phyloP scores from a whole-genome alignment of 768 basidiomycete genomes.

The Tylopilus balloui region DNA sequence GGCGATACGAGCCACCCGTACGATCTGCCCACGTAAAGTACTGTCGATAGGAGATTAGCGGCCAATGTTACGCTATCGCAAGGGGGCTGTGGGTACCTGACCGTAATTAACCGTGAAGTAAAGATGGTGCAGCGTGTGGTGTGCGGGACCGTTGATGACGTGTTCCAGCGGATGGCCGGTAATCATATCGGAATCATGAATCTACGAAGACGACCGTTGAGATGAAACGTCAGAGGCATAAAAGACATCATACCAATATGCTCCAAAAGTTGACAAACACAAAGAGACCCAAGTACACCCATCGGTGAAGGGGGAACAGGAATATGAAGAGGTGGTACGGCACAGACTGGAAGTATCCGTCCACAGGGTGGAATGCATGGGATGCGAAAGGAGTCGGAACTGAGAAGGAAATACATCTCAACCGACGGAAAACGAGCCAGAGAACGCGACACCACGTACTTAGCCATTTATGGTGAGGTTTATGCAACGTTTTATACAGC shows the following conservation, averaged over 20 bases:
- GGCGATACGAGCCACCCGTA: conserved; percentile 79
- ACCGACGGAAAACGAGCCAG: neutral
- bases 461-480: conserved; percentile 99
- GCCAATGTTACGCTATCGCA: neutral
- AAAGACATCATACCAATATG: conserved; percentile 61
- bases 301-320: conserved; percentile 86
- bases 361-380: conserved; percentile 95
- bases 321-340: conserved; percentile 93
- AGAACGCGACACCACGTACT: conserved; percentile 44
- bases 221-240: neutral
- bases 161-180: conserved; percentile 84
- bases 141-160: conserved; percentile 95
- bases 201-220: conserved; percentile 41
- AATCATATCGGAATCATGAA: conserved; percentile 99
- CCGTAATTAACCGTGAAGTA: conserved; percentile 98
- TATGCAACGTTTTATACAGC: conserved; percentile 89
- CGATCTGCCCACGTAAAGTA: conserved; percentile 97
- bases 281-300: conserved; percentile 80
- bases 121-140: conserved; percentile 94
- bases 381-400: conserved; percentile 98
- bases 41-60: conserved; percentile 39
- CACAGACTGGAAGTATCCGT: conserved; percentile 90
- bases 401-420: conserved; percentile 29
- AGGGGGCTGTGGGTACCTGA: conserved; percentile 52
- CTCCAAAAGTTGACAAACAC: conserved; percentile 92